A percentile compares a stretch with the other conserved stretches of the same genome.
Evolutionary conservation across 371 early-diverging fungal genomes (phyloP).

Genomic region (Mucor piriformis): DNA sequence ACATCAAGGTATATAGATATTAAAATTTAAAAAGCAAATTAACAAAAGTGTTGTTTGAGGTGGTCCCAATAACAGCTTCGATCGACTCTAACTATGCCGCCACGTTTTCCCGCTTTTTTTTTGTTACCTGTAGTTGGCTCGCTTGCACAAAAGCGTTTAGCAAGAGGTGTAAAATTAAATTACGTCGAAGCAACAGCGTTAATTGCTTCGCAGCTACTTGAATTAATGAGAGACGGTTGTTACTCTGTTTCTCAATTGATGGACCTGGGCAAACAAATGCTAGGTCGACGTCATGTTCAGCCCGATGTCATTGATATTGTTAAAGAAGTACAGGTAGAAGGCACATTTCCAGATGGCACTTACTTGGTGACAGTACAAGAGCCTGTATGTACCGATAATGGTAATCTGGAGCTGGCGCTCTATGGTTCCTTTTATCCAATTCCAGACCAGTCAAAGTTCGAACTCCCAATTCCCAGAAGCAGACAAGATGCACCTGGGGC

Average conservation of each 20-base stretch:
- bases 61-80: not conserved
- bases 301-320: slow-evolving; percentile 70
- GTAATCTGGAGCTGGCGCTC: slow-evolving; percentile 80
- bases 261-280: slow-evolving; percentile 83
- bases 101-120: not conserved
- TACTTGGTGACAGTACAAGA: slow-evolving; percentile 91
- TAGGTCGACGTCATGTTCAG: slow-evolving; percentile 86
- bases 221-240: slow-evolving; percentile 86
- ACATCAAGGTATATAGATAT: slow-evolving; percentile 53
- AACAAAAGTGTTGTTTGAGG: not conserved
- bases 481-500: slow-evolving; percentile 66
- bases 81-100: not conserved
- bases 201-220: slow-evolving; percentile 82
- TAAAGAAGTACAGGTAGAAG: slow-evolving; percentile 85
- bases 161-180: slow-evolving; percentile 86
- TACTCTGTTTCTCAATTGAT: slow-evolving; percentile 88
- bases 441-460: slow-evolving; percentile 62
- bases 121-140: slow-evolving; percentile 59
- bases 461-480: slow-evolving; percentile 40
- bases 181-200: slow-evolving; percentile 84
- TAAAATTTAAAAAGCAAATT: not conserved
- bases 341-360: slow-evolving; percentile 91
- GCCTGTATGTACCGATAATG: slow-evolving; percentile 81
- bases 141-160: slow-evolving; percentile 88
- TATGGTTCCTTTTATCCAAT: slow-evolving; percentile 86